Percentiles rank a stretch among this genome's conserved stretches.
These are phyloP conservation scores for Solanum ossicruentum DNA, from an alignment of 257 asterid genomes.

Conservation along the genomic window DNA sequence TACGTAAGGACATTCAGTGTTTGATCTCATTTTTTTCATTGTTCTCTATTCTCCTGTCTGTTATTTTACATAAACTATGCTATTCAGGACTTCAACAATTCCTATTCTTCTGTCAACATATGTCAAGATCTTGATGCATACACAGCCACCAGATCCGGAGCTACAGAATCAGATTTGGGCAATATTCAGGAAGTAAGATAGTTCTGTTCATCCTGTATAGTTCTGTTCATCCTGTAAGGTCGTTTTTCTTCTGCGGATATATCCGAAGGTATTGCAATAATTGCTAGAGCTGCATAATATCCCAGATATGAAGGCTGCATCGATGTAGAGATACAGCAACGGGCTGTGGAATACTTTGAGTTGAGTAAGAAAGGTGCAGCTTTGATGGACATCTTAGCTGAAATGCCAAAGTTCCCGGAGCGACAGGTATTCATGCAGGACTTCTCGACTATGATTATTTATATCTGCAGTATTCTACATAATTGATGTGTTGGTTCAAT, in stretches of 20 bases:
- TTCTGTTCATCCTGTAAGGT: neutral
- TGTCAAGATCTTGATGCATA: constrained; percentile 88
- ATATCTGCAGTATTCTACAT: neutral
- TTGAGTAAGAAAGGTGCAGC: constrained; percentile 85
- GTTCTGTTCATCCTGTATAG: neutral
- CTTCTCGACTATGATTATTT: neutral
- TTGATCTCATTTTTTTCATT: constrained; percentile 3
- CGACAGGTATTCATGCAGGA: constrained; percentile 50
- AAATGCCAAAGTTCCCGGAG: constrained; percentile 97
- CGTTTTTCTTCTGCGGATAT: constrained; percentile 1
- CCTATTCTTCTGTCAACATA: constrained; percentile 88
- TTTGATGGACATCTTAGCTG: constrained; percentile 79
- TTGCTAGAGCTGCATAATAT: constrained; percentile 1
- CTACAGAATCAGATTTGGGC: constrained; percentile 76
- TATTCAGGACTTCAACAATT: constrained; percentile 69
- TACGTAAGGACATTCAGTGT: constrained; percentile 44
- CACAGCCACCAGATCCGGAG: constrained; percentile 79
- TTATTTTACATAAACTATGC: constrained; percentile 8
- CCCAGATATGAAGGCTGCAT: constrained; percentile 81
- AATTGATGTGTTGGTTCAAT: constrained; percentile 2
- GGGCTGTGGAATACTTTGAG: constrained; percentile 83
- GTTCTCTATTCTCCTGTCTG: neutral
- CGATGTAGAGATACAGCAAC: constrained; percentile 92
- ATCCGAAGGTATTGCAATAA: neutral
- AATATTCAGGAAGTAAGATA: constrained; percentile 64